A percentile compares a stretch with the other conserved stretches of the same genome.
Conservation (phyloP, 2,329 filamentous ascomycete species). For the Diplocarpon rosae region DNA sequence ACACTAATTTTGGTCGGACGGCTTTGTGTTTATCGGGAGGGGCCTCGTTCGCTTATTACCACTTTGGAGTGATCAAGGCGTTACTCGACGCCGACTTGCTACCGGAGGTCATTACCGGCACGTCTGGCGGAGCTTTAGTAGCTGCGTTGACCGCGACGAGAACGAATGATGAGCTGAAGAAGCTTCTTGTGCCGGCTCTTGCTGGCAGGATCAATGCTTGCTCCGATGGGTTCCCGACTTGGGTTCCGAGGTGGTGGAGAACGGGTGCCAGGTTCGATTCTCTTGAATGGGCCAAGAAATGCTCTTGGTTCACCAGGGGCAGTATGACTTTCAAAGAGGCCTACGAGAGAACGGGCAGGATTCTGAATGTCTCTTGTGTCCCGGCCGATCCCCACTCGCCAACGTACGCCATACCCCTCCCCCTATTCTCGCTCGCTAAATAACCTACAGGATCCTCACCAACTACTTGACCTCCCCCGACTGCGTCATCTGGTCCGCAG, state of each 20-base stretch:
- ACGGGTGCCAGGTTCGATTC: slow-evolving; percentile 93
- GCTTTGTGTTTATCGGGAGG: slow-evolving; percentile 89
- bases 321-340: slow-evolving; percentile 93
- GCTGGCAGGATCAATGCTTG: slow-evolving; percentile 77
- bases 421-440: slow-evolving; percentile 10
- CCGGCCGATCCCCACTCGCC: slow-evolving; percentile 91
- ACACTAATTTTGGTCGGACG: slow-evolving; percentile 84
- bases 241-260: slow-evolving; percentile 77
- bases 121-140: slow-evolving; percentile 84
- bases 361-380: slow-evolving; percentile 91
- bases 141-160: slow-evolving; percentile 79
- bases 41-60: slow-evolving; percentile 92
- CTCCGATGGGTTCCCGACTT: slow-evolving; percentile 62
- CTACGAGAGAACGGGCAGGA: slow-evolving; percentile 84
- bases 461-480: slow-evolving; percentile 94
- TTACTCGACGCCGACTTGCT: slow-evolving; percentile 76
- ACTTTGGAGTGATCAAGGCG: slow-evolving; percentile 86
- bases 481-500: slow-evolving; percentile 97
- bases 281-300: slow-evolving; percentile 76
- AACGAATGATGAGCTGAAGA: slow-evolving; percentile 82
- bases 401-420: slow-evolving; percentile 25
- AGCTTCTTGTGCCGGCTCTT: slow-evolving; percentile 77
- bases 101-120: slow-evolving; percentile 92
- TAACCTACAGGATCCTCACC: slow-evolving; percentile 72
- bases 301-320: slow-evolving; percentile 82